phyloP scores from a whole-genome alignment of 2,329 filamentous ascomycete species.

The Diatrype stigma region DNA sequence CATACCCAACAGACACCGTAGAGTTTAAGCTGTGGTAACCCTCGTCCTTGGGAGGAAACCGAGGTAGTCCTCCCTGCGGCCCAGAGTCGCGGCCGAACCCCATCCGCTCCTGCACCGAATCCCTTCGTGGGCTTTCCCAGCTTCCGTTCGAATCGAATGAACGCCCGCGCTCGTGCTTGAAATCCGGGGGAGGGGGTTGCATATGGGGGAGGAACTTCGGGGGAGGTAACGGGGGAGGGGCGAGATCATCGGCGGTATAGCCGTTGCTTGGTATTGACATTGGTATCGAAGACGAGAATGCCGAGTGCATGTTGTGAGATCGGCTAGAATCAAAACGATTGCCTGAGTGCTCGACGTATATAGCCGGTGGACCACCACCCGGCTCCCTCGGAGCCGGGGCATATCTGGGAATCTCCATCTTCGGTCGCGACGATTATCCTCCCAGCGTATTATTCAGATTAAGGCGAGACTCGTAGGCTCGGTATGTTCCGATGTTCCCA shows the following conservation, averaged over 20 bases:
- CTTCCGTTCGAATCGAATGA: conserved; percentile 26
- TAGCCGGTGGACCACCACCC: conserved; percentile 25
- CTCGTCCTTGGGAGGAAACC: conserved; percentile 24
- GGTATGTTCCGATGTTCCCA: conserved; percentile 12
- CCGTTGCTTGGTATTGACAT: conserved; percentile 32
- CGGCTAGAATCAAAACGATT: conserved; percentile 18
- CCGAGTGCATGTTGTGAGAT: conserved; percentile 14
- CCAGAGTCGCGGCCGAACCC: conserved; percentile 16
- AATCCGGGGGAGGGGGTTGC: conserved; percentile 16
- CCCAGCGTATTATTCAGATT: conserved; percentile 1
- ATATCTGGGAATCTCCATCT: conserved; percentile 27
- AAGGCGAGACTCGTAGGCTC: conserved; percentile 8
- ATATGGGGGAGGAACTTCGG: conserved; percentile 27
- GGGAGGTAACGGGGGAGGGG: conserved; percentile 33
- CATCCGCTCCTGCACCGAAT: conserved; percentile 18
- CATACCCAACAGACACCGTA: conserved; percentile 24
- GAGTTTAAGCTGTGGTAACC: conserved; percentile 30
- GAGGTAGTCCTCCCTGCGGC: conserved; percentile 13
- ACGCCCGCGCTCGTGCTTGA: conserved; percentile 22
- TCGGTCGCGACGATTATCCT: conserved; percentile 1
- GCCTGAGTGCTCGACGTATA: conserved; percentile 24
- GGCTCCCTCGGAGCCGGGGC: conserved; percentile 25
- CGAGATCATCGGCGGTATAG: conserved; percentile 27
- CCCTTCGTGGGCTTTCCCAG: conserved; percentile 23
- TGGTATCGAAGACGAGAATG: conserved; percentile 30